phyloP scores from a whole-genome alignment of 2,329 filamentous ascomycete species.

The Sclerotinia nivalis region DNA sequence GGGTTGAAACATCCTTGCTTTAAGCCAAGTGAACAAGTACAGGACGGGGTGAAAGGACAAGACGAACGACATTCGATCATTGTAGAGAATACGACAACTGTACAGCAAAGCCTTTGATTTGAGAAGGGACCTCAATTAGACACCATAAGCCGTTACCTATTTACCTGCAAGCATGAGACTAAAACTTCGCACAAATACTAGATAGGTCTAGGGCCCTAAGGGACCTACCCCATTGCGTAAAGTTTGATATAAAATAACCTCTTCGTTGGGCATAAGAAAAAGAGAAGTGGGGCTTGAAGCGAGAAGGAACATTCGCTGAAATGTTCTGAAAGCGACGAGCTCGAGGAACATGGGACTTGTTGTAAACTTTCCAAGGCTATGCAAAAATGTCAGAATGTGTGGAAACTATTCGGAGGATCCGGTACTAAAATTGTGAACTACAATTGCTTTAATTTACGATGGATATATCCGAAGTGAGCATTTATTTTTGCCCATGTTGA shows the following conservation, averaged over 20 bases:
- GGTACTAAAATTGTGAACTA: slow-evolving; percentile 11
- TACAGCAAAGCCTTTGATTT: slow-evolving; percentile 12
- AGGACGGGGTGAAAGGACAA: neutral
- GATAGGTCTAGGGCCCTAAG: neutral
- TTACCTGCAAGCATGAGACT: slow-evolving; percentile 9
- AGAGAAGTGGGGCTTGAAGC: neutral
- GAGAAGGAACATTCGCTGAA: slow-evolving; percentile 19
- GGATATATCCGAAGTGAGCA: slow-evolving; percentile 21
- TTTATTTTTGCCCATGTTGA: slow-evolving; percentile 17
- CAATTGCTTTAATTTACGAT: slow-evolving; percentile 5
- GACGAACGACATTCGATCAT: slow-evolving; percentile 5
- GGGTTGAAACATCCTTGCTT: slow-evolving; percentile 12
- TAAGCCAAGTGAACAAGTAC: neutral
- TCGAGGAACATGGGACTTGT: slow-evolving; percentile 11
- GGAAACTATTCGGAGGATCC: slow-evolving; percentile 10
- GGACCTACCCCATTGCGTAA: slow-evolving; percentile 19
- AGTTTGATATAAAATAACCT: slow-evolving; percentile 10
- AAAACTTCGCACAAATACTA: slow-evolving; percentile 2
- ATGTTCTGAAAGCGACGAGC: slow-evolving; percentile 15
- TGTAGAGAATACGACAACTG: neutral
- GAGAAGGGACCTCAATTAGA: neutral
- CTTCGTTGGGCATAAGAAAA: slow-evolving; percentile 10
- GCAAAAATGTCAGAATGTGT: slow-evolving; percentile 12
- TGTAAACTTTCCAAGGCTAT: slow-evolving; percentile 13
- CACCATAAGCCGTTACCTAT: neutral